These are phyloP conservation scores for Cinchona pubescens DNA, from an alignment of 257 asterid species.

Conservation along the genomic window DNA sequence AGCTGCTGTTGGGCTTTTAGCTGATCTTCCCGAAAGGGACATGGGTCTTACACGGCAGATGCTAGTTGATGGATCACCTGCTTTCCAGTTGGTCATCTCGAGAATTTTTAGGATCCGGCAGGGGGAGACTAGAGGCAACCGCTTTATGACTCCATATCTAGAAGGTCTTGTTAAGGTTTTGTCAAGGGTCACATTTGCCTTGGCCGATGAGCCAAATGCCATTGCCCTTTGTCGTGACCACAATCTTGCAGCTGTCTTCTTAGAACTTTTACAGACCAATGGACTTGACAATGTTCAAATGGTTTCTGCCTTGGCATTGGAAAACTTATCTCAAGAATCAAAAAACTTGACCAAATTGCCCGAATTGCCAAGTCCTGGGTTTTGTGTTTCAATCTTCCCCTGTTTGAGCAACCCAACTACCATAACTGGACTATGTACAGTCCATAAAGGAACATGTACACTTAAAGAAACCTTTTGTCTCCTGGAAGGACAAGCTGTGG, in stretches of 20 bases:
- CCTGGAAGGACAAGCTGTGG: conserved; percentile 80
- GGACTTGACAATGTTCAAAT: conserved; percentile 92
- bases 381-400: conserved; percentile 60
- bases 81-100: conserved; percentile 52
- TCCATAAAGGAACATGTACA: conserved; percentile 73
- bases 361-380: conserved; percentile 54
- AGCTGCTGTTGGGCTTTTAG: conserved; percentile 73
- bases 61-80: conserved; percentile 79
- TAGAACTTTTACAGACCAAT: conserved; percentile 70
- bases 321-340: conserved; percentile 76
- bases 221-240: conserved; percentile 57
- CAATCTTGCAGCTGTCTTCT: conserved; percentile 63
- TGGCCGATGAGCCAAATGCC: conserved; percentile 56
- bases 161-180: conserved; percentile 94
- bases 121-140: conserved; percentile 71
- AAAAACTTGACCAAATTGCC: conserved; percentile 64
- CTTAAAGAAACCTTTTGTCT: conserved; percentile 74
- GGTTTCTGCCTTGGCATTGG: conserved; percentile 87
- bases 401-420: conserved; percentile 64
- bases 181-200: conserved; percentile 62
- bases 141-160: conserved; percentile 77
- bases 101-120: conserved; percentile 60
- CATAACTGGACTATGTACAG: conserved; percentile 60
- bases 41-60: conserved; percentile 67
- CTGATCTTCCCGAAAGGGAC: conserved; percentile 88